These are phyloP conservation scores for Tricholoma saponaceum DNA, from an alignment of 768 basidiomycete genomes.

Conservation along the genomic window DNA sequence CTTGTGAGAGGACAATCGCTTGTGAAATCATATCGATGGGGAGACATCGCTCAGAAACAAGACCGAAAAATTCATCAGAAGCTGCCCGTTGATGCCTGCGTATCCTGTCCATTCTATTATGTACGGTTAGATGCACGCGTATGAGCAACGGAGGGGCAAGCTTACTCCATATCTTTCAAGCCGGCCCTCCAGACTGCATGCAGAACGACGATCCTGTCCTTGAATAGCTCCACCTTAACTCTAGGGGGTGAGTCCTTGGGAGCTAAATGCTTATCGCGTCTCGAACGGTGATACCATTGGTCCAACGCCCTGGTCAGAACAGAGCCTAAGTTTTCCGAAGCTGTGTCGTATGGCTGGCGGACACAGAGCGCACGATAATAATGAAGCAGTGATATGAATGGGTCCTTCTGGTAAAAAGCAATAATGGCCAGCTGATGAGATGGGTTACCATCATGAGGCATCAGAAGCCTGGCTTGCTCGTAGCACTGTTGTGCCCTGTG, in stretches of 20 bases:
- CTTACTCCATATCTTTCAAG: slow-evolving; percentile 54
- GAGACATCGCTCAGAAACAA: slow-evolving; percentile 67
- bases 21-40: slow-evolving; percentile 75
- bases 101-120: neutral
- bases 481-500: slow-evolving; percentile 78
- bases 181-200: slow-evolving; percentile 70
- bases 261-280: slow-evolving; percentile 26
- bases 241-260: slow-evolving; percentile 39
- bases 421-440: slow-evolving; percentile 96
- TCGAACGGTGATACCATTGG: slow-evolving; percentile 42
- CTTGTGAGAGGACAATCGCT: slow-evolving; percentile 68
- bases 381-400: slow-evolving; percentile 75
- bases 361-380: slow-evolving; percentile 93
- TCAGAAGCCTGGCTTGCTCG: slow-evolving; percentile 75
- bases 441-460: slow-evolving; percentile 89
- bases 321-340: slow-evolving; percentile 77
- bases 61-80: slow-evolving; percentile 49
- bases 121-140: neutral
- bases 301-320: slow-evolving; percentile 66
- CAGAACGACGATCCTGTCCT: slow-evolving; percentile 69
- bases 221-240: slow-evolving; percentile 58
- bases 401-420: slow-evolving; percentile 77
- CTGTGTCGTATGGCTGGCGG: slow-evolving; percentile 80
- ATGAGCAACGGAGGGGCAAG: slow-evolving; percentile 3
- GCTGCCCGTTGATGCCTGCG: slow-evolving; percentile 40